Conservation (phyloP, 345 rosid species). For the Trapa incisa region DNA sequence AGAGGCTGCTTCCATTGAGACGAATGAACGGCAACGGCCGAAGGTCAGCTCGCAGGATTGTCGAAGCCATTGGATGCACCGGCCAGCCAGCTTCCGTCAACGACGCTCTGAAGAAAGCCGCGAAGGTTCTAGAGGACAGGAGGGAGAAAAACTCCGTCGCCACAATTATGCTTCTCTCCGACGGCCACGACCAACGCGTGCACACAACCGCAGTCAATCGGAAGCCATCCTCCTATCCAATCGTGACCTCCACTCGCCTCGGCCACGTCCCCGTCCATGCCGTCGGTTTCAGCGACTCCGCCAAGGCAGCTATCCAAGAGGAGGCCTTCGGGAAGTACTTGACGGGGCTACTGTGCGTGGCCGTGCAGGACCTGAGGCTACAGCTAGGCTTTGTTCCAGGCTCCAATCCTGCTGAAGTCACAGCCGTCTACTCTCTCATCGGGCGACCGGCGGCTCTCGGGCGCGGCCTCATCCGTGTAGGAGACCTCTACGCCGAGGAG, state of each 20-base stretch:
- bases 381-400: slow-evolving; percentile 53
- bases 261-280: slow-evolving; percentile 54
- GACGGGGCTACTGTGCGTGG: slow-evolving; percentile 32
- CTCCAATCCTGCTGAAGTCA: slow-evolving; percentile 49
- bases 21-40: slow-evolving; percentile 68
- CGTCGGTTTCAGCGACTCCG: slow-evolving; percentile 23
- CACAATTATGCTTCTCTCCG: slow-evolving; percentile 45
- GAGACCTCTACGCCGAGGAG: slow-evolving; percentile 60
- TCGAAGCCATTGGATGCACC: slow-evolving; percentile 44
- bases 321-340: slow-evolving; percentile 35
- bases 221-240: slow-evolving; percentile 17
- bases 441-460: slow-evolving; percentile 40
- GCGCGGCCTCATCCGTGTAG: slow-evolving; percentile 46
- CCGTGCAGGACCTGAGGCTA: slow-evolving; percentile 51
- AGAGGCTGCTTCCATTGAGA: slow-evolving; percentile 51
- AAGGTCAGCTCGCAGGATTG: slow-evolving; percentile 46
- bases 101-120: slow-evolving; percentile 84
- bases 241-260: slow-evolving; percentile 48
- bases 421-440: slow-evolving; percentile 40
- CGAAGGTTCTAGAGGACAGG: slow-evolving; percentile 76
- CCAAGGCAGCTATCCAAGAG: slow-evolving; percentile 21
- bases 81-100: slow-evolving; percentile 46
- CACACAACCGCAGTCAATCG: slow-evolving; percentile 16
- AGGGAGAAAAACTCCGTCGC: slow-evolving; percentile 57
- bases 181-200: slow-evolving; percentile 35